Conservation (phyloP, 768 basidiomycete species). For the Austroboletus eburneus region DNA sequence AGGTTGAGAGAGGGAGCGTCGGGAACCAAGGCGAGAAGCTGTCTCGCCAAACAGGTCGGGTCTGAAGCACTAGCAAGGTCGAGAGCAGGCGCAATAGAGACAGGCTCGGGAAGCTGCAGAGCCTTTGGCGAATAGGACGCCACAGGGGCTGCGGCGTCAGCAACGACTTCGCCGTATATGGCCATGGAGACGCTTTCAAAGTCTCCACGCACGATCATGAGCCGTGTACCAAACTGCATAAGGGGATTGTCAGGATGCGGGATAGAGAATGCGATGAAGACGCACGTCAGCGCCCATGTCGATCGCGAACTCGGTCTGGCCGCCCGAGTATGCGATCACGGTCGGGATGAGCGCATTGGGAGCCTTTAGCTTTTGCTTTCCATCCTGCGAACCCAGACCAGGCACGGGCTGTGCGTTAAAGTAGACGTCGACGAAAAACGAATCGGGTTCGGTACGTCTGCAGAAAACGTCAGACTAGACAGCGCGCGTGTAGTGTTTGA, state of each 20-base stretch:
- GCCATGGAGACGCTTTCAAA: slow-evolving; percentile 56
- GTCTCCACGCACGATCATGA: slow-evolving; percentile 78
- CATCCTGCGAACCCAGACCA: slow-evolving; percentile 30
- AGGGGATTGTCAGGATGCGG: slow-evolving; percentile 1
- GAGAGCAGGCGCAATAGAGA: slow-evolving; percentile 45
- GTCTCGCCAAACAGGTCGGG: slow-evolving; percentile 58
- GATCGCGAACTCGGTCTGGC: slow-evolving; percentile 59
- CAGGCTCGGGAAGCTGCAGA: slow-evolving; percentile 33
- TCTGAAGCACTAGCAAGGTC: slow-evolving; percentile 60
- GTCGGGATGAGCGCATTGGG: slow-evolving; percentile 73
- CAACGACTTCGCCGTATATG: slow-evolving; percentile 50
- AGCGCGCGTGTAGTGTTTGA: slow-evolving; percentile 5
- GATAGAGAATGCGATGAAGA: slow-evolving; percentile 4
- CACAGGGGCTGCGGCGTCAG: slow-evolving; percentile 38
- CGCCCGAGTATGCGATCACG: slow-evolving; percentile 66
- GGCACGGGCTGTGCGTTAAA: slow-evolving; percentile 64
- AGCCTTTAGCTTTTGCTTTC: slow-evolving; percentile 57
- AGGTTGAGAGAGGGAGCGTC: slow-evolving; percentile 60
- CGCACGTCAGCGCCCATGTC: slow-evolving; percentile 68
- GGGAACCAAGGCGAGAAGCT: slow-evolving; percentile 58
- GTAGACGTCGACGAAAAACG: slow-evolving; percentile 71
- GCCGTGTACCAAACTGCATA: slow-evolving; percentile 68
- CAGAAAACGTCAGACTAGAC: slow-evolving; percentile 1
- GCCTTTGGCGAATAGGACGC: slow-evolving; percentile 40
- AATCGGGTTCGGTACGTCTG: slow-evolving; percentile 67